A percentile compares a stretch with the other conserved stretches of the same genome.
Evolutionary conservation across 306 rosid species (phyloP).

Genomic region (Quercus ilex): DNA sequence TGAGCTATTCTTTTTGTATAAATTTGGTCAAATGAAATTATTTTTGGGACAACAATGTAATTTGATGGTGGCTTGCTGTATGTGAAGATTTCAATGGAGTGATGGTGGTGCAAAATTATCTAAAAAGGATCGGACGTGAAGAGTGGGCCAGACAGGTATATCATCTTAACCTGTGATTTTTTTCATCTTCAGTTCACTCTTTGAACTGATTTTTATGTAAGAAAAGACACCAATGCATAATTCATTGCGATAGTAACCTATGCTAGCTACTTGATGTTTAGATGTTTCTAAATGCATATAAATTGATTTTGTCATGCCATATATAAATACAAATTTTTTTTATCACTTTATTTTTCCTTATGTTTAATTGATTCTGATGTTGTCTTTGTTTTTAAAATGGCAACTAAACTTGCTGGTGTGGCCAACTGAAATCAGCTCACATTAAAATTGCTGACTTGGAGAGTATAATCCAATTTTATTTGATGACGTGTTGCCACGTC

Average conservation of each 20-base stretch:
- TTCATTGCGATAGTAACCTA: background rate
- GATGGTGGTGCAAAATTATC: constrained; percentile 82
- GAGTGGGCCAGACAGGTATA: constrained; percentile 89
- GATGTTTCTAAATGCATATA: background rate
- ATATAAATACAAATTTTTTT: no score
- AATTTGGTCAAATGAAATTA: background rate
- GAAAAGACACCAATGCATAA: background rate
- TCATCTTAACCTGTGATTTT: constrained; percentile 20
- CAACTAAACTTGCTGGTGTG: no score
- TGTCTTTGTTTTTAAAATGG: no score
- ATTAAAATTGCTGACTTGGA: no score
- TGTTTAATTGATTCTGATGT: no score
- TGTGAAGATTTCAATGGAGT: constrained; percentile 91
- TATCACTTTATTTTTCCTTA: no score
- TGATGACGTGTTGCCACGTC: no score
- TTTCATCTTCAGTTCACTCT: background rate
- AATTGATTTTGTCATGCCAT: background rate
- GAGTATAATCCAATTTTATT: no score
- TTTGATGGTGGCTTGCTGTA: constrained; percentile 17
- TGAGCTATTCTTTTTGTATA: background rate
- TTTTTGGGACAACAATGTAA: background rate
- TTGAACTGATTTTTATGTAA: background rate
- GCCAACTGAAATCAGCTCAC: no score
- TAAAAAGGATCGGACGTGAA: constrained; percentile 68
- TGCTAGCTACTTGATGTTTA: background rate